Base-by-base conservation (phyloP, 2,329 filamentous ascomycete species). In the Sarocladiaceae sp. region DNA sequence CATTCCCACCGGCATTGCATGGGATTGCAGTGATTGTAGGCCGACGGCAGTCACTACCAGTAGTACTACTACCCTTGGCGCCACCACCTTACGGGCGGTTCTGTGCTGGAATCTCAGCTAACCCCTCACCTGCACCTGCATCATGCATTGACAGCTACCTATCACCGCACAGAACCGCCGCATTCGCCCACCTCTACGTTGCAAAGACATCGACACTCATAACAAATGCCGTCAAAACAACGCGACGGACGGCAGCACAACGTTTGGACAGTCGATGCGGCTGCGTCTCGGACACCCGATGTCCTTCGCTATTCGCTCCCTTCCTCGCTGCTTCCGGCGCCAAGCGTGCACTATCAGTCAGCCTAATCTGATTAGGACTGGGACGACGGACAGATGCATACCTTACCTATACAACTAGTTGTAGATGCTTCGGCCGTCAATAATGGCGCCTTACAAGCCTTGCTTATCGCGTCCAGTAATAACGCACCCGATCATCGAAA, bases 181-280 rank as follows among this genome's bases (percentile, higher is more conserved):
- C 23, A 41, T 18, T 5, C 23, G 15, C 21, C 24, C 23, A 23
- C 18, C 20, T 12, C 23, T n/a, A 41, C n/a, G n/a, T n/a, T n/a
- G n/a, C n/a, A 41, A 27, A 21, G 18, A n/a, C 37, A 41, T 41
- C 37, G 29, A 41, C 37, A 41, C n/a, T n/a, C 26, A 41, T 24
- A 41, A 41, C 34, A 41, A 41, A 41, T 41, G 37, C 23, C 37
- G 29, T 41, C 37, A 29, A 27, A 21, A 27, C 37, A 29, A 7
- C 15, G 20, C 23, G 13, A n/a, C 21, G n/a, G 5, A 16, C 12
- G 18, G 24, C 23, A 27, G 29, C 37, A 41, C 37, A 29, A n/a
- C n/a, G n/a, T n/a, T n/a, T n/a, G n/a, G n/a, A 41, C 37, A 29
- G 37, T 13, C 13, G 26, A 13, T 13, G 26, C 13, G 26, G 26